Evolutionary conservation across 306 rosid species (phyloP).

Genomic region (Aeschynomene evenia): DNA sequence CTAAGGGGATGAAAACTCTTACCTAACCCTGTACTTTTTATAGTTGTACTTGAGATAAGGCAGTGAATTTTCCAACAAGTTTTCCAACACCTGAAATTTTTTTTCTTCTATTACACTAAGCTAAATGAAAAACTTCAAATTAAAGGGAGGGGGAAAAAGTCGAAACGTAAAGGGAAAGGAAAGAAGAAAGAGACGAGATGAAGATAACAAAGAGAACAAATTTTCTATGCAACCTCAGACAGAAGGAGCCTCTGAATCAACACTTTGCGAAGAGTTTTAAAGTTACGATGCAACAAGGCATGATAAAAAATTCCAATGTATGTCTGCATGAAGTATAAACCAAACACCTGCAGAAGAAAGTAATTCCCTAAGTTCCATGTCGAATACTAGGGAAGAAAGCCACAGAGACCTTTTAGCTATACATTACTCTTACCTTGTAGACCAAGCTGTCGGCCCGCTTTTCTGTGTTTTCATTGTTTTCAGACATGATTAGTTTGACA

Average conservation of each 20-base stretch:
- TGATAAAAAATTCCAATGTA: slow-evolving; percentile 97
- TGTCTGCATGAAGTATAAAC: slow-evolving; percentile 95
- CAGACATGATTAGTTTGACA: slow-evolving; percentile 74
- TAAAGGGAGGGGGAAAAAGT: slow-evolving; percentile 9
- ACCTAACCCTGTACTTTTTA: slow-evolving; percentile 76
- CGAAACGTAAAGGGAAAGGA: neutral
- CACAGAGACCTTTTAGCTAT: neutral
- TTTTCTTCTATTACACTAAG: slow-evolving; percentile 15
- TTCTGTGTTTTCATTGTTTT: slow-evolving; percentile 81
- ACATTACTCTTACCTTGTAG: slow-evolving; percentile 75
- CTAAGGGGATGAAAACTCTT: slow-evolving; percentile 34
- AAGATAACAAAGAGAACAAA: neutral
- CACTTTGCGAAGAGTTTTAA: slow-evolving; percentile 82
- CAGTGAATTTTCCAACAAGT: slow-evolving; percentile 80
- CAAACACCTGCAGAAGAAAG: slow-evolving; percentile 76
- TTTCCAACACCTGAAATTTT: slow-evolving; percentile 73
- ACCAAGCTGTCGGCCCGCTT: slow-evolving; percentile 92
- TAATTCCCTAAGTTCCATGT: slow-evolving; percentile 25
- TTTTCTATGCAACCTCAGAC: slow-evolving; percentile 63
- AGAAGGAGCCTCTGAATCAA: slow-evolving; percentile 89
- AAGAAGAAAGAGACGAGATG: slow-evolving; percentile 12
- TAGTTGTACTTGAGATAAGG: slow-evolving; percentile 91
- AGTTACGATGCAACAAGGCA: slow-evolving; percentile 87
- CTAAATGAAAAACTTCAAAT: slow-evolving; percentile 12
- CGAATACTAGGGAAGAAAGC: neutral